Base-by-base conservation (phyloP, 2,329 filamentous ascomycete species). In the Mycosphaerelloides madeirae region DNA sequence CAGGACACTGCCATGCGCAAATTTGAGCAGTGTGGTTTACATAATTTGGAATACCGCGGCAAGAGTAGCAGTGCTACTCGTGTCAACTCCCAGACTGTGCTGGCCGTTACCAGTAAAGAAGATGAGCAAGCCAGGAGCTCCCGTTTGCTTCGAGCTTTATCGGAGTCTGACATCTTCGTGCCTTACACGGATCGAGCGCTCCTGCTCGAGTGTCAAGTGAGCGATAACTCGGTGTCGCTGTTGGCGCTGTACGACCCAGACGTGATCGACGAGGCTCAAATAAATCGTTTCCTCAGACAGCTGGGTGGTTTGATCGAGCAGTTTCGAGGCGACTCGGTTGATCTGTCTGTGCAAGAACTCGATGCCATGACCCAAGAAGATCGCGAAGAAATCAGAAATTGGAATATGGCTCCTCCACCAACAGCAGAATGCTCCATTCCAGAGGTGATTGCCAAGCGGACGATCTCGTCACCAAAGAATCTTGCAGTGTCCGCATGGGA, bases 401-500 rank as follows among this genome's bases (percentile, higher is more conserved):
- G 40, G 31, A 43, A 35, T 29, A 25, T 32, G 11, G 14, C 31
- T 29, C 22, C 40, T 11, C 40, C 40, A 14, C 18, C 40, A 13
- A 16, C 6, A 28, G 19, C 19, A 9, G 14, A 3, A n/a, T 12
- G 16, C 2, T 16, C 19, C 31, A 35, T 43, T 29, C 40, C 28
- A 9, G 40, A 43, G 28, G 16, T 28, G n/a, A 35, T 43, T 7
- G 31, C 31, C 31, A 29, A 33, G 9, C 33, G 38, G 38, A 18
- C 16, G 14, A 29, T 9, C 13, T 32, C 29, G 16, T 18, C 29
- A 32, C 38, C 44, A 18, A 14, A 43, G 11, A 14, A 38, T 34
- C 11, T 20, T 19, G 45, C 45, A 11, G 31, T 48, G 12, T 25
- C 8, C 18, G 45, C 41, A 15, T 48, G 46, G 46, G 41, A 48